Evolutionary conservation across 345 rosid species (phyloP), one percentile per base, ranked within the genome.

Genomic region (Salix dunnii): DNA sequence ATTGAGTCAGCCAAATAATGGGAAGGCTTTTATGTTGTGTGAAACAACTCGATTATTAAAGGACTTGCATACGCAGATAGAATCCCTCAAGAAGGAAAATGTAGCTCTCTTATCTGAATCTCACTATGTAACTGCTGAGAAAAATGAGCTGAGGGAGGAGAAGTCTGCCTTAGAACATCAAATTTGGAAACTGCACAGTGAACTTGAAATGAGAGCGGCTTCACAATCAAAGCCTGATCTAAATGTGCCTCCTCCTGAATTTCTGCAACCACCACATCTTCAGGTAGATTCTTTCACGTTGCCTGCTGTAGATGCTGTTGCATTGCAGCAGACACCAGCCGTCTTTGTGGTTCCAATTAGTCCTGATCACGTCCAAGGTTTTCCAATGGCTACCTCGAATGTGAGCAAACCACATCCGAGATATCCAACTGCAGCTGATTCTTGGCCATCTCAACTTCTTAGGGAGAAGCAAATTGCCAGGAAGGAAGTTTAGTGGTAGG

Each of bases 321-420:
- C 88, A 3, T 46, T 88, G 82, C 90, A 80, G 67, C 91, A 82
- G 77, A 58, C 89, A 0, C 79, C 90, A 1, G 83, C 97, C 1
- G 88, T 96, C 71, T 62, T 91, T 71, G 89, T 96, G 13, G 88
- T 96, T 51, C 99, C 98, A 6, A 6, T 90, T 31, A 86, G 42
- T 72, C 82, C 94, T 0, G 86, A 87, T 61, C 74, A 58, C 25
- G 63, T 83, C 48, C 90, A 86, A 40, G 73, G 87, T 38, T 86
- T 82, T 80, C 74, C 84, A 0, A 2, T 70, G 60, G 71, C 84
- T 3, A 46, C 83, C 71, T 74, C 87, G 35, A 66, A 84, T 42
- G 89, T 96, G 74, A 89, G 96, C 78, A 96, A 93, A 78, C 99
- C 99, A 0, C 93, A 91, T 74, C 91, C 99, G 14, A 87, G 98